Conservation (phyloP, 176 grass and related monocot genomes). For the Oryza meridionalis region DNA sequence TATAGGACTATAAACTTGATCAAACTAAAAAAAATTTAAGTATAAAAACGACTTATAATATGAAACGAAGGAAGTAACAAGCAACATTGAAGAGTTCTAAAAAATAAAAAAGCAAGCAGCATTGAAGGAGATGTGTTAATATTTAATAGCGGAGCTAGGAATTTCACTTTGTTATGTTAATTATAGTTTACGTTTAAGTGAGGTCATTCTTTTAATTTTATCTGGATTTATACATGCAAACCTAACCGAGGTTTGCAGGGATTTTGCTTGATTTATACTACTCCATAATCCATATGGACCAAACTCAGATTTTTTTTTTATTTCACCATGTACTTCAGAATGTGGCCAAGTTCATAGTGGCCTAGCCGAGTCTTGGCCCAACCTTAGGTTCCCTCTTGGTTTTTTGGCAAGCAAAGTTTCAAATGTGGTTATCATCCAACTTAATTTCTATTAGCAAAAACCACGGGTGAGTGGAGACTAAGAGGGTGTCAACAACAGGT, state of each 20-base stretch:
- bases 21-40: no score
- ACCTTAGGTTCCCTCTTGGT: neutral
- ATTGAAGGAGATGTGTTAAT: neutral
- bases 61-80: no score
- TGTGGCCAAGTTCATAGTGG: no score
- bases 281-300: no score
- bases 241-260: no score
- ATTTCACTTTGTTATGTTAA: neutral
- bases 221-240: neutral
- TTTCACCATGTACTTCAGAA: no score
- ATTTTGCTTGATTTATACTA: neutral
- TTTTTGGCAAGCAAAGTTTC: neutral
- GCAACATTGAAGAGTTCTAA: no score
- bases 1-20: no score
- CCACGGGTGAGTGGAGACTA: neutral
- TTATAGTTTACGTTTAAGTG: neutral
- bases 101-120: neutral
- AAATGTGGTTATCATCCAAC: neutral
- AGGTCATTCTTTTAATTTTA: neutral
- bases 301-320: no score
- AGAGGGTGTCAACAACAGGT: neutral
- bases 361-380: neutral
- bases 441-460: neutral
- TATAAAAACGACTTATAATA: no score
- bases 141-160: neutral